phyloP scores from a whole-genome alignment of 2,329 filamentous ascomycete genomes.

The Paecilomyces formosus region DNA sequence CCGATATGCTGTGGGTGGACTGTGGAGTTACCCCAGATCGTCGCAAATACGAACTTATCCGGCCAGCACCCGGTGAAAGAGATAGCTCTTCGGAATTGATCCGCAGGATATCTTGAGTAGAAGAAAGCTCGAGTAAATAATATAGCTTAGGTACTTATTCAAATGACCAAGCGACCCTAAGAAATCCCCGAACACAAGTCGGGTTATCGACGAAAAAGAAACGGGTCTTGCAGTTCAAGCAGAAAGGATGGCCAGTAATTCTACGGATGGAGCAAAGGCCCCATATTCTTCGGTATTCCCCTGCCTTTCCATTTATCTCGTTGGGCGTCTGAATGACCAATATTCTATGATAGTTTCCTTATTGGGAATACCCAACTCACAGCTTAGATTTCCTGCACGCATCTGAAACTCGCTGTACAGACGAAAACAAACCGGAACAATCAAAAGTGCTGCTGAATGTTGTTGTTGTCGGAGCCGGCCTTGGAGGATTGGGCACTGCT shows the following conservation, averaged over 20 bases:
- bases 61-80: background rate
- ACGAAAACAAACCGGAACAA: background rate
- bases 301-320: background rate
- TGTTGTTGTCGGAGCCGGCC: slow-evolving; percentile 23
- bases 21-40: background rate
- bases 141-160: background rate
- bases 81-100: background rate
- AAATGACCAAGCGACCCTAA: background rate
- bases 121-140: background rate
- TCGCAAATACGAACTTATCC: background rate
- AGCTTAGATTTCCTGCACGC: background rate
- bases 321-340: background rate
- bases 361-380: background rate
- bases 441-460: slow-evolving; percentile 10
- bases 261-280: background rate
- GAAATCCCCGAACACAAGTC: background rate
- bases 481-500: slow-evolving; percentile 21
- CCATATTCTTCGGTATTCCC: background rate
- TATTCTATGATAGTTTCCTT: background rate
- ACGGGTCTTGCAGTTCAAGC: background rate
- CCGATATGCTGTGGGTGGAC: background rate
- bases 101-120: background rate
- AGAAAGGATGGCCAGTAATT: background rate
- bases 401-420: background rate
- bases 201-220: background rate